These are phyloP conservation scores for Rhododendron vialii DNA, from an alignment of 148 eudicot genomes.

Conservation along the genomic window DNA sequence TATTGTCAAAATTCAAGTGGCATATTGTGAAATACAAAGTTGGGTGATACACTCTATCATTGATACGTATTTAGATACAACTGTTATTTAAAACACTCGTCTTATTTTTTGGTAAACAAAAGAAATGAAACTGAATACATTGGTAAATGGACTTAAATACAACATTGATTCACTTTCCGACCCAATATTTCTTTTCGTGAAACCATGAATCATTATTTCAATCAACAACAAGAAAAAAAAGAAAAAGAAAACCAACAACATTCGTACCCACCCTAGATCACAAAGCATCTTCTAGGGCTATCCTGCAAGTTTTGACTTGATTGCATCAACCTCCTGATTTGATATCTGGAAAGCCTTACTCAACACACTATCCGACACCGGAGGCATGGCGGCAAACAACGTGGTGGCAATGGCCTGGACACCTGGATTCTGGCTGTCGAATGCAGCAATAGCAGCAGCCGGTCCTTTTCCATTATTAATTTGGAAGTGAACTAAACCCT, in stretches of 20 bases:
- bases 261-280: not conserved
- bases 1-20: no score
- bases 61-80: no score
- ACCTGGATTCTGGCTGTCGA: conserved; percentile 40
- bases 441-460: conserved; percentile 28
- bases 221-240: not conserved
- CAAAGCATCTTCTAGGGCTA: not conserved
- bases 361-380: conserved; percentile 15
- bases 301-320: conserved; percentile 3
- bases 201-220: not conserved
- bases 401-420: conserved; percentile 2
- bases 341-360: conserved; percentile 13
- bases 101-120: no score
- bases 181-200: no score
- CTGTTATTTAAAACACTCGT: no score
- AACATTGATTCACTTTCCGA: no score
- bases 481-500: conserved; percentile 40
- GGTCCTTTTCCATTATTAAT: conserved; percentile 27
- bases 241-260: conserved; percentile 8
- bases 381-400: conserved; percentile 10
- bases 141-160: no score
- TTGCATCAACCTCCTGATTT: conserved; percentile 2
- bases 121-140: no score
- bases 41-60: no score
- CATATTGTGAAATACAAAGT: no score